Base-by-base conservation (phyloP, 176 grass and related monocot species). In the Triticum timopheevii region DNA sequence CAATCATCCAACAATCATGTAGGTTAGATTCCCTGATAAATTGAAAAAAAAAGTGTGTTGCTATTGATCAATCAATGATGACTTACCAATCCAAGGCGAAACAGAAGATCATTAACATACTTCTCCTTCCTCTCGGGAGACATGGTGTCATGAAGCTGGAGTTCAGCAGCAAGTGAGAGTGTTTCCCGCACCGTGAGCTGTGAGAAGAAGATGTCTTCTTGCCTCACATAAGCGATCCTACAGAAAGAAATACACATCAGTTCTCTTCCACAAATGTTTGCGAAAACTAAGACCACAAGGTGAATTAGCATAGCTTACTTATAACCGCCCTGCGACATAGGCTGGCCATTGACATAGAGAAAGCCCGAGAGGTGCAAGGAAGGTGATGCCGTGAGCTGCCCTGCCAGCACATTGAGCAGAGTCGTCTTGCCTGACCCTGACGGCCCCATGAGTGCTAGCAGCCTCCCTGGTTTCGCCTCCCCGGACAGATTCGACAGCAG, bases 381-480 rank as follows among this genome's bases (percentile, higher is more conserved):
- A 76, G 92, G 83, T 3, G 90, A 96, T 17, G 88, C 90, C 2
- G 89, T 22, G 69, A 98, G 90, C 87, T 98, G 94, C 63, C 92
- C 92, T 20, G 94, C 97, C 19, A 99, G 88, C 65, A 99, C 92
- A 83, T 96, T 96, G 84, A 98, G 94, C 79, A 96, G 84, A 17
- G 97, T 96, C 5, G 97, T 96, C 86, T 98, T 98, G 30, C 97
- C 94, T 1, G 97, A 96, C 3, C 97, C 97, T 0, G 97, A 96
- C 2, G 97, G 92, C 38, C 96, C 96, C 96, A 98, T 98, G 65
- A 98, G 86, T 33, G 93, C 93, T 6, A 96, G 69, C 73, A 98
- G 83, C 81, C 92, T 88, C 80, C 96, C 96, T 0, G 96, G 90
- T 83, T 91, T 98, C 1, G 93, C 96, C 88, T 94, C 88, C 10